Evolutionary conservation across 2,329 filamentous ascomycete genomes (phyloP).

Genomic region (Chaetomium olivaceum): DNA sequence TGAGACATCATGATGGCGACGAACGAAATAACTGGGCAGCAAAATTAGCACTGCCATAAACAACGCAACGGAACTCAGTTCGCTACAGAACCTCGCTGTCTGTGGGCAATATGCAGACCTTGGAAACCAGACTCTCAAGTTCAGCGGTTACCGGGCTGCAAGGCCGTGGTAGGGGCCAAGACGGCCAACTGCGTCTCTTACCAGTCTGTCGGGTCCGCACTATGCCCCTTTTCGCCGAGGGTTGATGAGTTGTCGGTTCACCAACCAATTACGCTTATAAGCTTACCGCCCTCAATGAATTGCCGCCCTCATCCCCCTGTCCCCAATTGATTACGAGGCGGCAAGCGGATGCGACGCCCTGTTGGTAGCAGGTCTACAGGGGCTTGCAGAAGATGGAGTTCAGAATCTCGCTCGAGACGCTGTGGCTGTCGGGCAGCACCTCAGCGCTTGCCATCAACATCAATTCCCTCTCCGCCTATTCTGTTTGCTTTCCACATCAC

Average conservation of each 20-base stretch:
- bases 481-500: too few relatives aligned
- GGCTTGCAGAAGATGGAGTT: background rate
- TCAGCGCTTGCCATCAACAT: too few relatives aligned
- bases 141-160: too few relatives aligned
- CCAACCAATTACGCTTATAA: background rate
- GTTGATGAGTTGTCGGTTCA: background rate
- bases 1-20: background rate
- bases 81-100: too few relatives aligned
- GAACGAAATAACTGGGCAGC: background rate
- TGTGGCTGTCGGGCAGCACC: too few relatives aligned
- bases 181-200: background rate
- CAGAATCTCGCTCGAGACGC: background rate
- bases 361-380: background rate
- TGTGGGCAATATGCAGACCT: too few relatives aligned
- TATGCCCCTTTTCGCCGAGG: too few relatives aligned
- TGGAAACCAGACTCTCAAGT: too few relatives aligned
- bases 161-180: background rate
- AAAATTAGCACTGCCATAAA: background rate
- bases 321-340: background rate
- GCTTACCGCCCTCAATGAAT: background rate
- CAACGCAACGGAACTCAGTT: too few relatives aligned
- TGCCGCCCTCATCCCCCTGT: background rate
- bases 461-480: too few relatives aligned
- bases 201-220: background rate
- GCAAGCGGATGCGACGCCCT: background rate